A percentile compares a stretch with the other conserved stretches of the same genome.
phyloP scores from a whole-genome alignment of 225 moss, liverwort and hornwort species.

The Lunularia cruciata region DNA sequence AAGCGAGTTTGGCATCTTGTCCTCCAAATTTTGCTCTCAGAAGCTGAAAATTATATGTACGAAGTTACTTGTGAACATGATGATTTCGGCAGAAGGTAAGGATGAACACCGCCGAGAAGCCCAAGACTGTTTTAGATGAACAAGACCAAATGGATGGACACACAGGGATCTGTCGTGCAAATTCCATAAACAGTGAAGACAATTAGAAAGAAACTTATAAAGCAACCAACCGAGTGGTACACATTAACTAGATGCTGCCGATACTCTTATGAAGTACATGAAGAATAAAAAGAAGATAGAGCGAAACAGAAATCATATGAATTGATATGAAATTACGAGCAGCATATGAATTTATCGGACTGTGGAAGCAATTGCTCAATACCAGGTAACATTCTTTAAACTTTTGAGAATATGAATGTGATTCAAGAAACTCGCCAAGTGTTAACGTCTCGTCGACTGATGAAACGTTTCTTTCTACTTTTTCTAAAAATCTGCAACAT shows the following conservation, averaged over 20 bases:
- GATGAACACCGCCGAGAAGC: conserved; percentile 66
- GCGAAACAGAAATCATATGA: too few relatives aligned
- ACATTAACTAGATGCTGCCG: too few relatives aligned
- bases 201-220: too few relatives aligned
- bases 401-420: conserved; percentile 68
- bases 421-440: conserved; percentile 66
- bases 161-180: conserved; percentile 66
- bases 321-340: too few relatives aligned
- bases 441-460: conserved; percentile 51
- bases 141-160: conserved; percentile 90
- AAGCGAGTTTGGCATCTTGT: too few relatives aligned
- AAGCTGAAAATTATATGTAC: background rate
- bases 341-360: too few relatives aligned
- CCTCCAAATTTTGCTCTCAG: too few relatives aligned
- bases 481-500: conserved; percentile 59
- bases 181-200: background rate
- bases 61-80: conserved; percentile 68
- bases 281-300: too few relatives aligned
- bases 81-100: conserved; percentile 79
- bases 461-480: conserved; percentile 46
- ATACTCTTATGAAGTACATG: too few relatives aligned
- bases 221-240: too few relatives aligned
- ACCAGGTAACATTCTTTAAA: conserved; percentile 88
- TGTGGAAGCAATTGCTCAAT: too few relatives aligned
- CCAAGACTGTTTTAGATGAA: conserved; percentile 49